A percentile compares a stretch with the other conserved stretches of the same genome.
phyloP scores from a whole-genome alignment of 225 moss, liverwort and hornwort species.

The Antitrichia curtipendula region DNA sequence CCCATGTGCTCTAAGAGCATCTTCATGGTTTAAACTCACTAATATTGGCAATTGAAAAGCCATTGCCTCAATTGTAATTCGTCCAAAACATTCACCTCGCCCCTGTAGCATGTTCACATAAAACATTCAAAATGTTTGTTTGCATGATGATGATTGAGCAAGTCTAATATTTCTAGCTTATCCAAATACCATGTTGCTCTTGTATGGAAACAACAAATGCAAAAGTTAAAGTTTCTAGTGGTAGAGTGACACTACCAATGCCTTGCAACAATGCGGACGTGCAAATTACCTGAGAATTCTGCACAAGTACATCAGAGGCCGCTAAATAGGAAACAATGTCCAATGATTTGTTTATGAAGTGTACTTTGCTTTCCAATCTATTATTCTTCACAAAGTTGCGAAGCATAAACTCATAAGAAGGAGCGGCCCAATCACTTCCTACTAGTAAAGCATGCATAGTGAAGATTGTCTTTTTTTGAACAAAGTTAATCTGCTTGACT shows the following conservation, averaged over 20 bases:
- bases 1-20: neutral
- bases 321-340: constrained; percentile 20
- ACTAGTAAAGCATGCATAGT: constrained; percentile 27
- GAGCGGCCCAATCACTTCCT: constrained; percentile 27
- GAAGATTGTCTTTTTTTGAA: neutral
- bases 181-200: neutral
- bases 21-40: neutral
- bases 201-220: neutral
- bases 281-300: constrained; percentile 29
- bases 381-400: constrained; percentile 12
- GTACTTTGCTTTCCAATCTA: neutral
- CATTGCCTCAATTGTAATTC: constrained; percentile 54
- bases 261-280: neutral
- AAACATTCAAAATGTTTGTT: neutral
- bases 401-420: constrained; percentile 18
- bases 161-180: accelerated
- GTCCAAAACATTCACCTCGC: constrained; percentile 46
- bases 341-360: constrained; percentile 31
- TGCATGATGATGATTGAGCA: neutral
- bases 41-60: constrained; percentile 35
- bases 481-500: neutral
- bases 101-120: neutral
- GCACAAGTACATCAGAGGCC: constrained; percentile 33
- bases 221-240: no score
- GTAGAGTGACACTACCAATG: accelerated